Base-by-base conservation (phyloP, 164 flowering plant species). In the Kalanchoe fedtschenkoi region DNA sequence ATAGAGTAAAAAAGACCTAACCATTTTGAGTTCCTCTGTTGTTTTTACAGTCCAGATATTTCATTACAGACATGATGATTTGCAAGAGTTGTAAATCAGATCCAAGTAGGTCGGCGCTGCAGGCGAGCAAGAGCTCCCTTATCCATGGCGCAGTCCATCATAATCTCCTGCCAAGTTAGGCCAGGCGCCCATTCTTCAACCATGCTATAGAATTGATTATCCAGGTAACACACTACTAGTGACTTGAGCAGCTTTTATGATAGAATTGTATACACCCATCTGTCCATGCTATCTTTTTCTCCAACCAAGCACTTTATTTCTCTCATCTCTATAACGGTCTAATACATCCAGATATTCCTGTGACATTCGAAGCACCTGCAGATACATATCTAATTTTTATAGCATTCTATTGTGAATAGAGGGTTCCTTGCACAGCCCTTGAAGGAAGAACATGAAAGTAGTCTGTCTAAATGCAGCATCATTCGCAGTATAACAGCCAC, bases 111-210 rank as follows among this genome's bases (percentile, higher is more conserved):
- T 42, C 97, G 75, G 38, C 97, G 73, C 54, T 88, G 68, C 35
- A 93, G 87, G 28, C 99, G 97, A 64, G 97, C 91, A 35, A 93
- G 69, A 75, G 90, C 97, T 13, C 98, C 97, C 65, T 93, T 97
- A 66, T 93, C 99, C 96, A 93, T 85, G 61, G 99, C 97, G 72
- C 92, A 83, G 34, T 93, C 99, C 99, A 88, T 89, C 96, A 84
- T 88, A 54, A 90, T 79, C 75, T 93, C 97, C 75, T 84, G 74
- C 99, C 99, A 90, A 6, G 85, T 83, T 62, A 90, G 72, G 66
- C 97, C 97, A 68, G 95, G 86, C 34, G 96, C 99, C 99, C 97
- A 93, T 34, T 96, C 99, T 72, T 93, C 99, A 63, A 93, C 92
- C 95, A 93, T 85, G 39, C 99, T 92, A 62, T 85, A 69, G 64